A percentile compares a stretch with the other conserved stretches of the same genome.
Evolutionary conservation across 768 basidiomycete genomes (phyloP).

Genomic region (Hirschioporus abietinus): DNA sequence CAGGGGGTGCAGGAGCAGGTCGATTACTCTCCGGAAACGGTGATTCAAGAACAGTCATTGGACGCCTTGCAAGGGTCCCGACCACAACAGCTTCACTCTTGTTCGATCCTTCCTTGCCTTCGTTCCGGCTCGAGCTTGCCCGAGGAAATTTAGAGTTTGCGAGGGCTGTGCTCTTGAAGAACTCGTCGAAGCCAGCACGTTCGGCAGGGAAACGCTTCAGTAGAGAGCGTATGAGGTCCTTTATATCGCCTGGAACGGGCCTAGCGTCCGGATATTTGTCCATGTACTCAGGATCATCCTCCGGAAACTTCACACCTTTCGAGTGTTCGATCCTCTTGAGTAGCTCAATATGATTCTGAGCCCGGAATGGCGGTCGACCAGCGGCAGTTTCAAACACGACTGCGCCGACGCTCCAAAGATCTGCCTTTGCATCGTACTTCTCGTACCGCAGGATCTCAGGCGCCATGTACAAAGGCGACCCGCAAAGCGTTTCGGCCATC

Average conservation of each 20-base stretch:
- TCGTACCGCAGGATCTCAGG: slow-evolving; percentile 96
- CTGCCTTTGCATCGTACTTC: slow-evolving; percentile 96
- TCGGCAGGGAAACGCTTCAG: slow-evolving; percentile 81
- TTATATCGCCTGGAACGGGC: slow-evolving; percentile 75
- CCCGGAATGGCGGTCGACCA: slow-evolving; percentile 91
- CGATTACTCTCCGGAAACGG: background rate
- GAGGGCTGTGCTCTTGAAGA: slow-evolving; percentile 78
- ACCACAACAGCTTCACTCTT: slow-evolving; percentile 1
- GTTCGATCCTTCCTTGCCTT: background rate
- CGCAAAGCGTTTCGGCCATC: slow-evolving; percentile 97
- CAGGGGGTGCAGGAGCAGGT: background rate
- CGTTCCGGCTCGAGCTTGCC: slow-evolving; percentile 29
- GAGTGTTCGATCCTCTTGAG: slow-evolving; percentile 87
- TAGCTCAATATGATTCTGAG: slow-evolving; percentile 93
- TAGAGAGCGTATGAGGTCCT: slow-evolving; percentile 78
- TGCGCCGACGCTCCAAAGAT: slow-evolving; percentile 97
- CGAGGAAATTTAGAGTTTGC: slow-evolving; percentile 74
- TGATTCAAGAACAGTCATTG: background rate
- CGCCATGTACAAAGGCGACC: slow-evolving; percentile 98
- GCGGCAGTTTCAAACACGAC: slow-evolving; percentile 95
- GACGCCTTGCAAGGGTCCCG: background rate
- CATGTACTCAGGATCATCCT: slow-evolving; percentile 62
- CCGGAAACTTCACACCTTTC: slow-evolving; percentile 92
- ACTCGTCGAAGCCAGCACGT: slow-evolving; percentile 85
- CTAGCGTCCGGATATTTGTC: slow-evolving; percentile 37